Conservation (phyloP, 345 rosid species). For the Euclidium syriacum region DNA sequence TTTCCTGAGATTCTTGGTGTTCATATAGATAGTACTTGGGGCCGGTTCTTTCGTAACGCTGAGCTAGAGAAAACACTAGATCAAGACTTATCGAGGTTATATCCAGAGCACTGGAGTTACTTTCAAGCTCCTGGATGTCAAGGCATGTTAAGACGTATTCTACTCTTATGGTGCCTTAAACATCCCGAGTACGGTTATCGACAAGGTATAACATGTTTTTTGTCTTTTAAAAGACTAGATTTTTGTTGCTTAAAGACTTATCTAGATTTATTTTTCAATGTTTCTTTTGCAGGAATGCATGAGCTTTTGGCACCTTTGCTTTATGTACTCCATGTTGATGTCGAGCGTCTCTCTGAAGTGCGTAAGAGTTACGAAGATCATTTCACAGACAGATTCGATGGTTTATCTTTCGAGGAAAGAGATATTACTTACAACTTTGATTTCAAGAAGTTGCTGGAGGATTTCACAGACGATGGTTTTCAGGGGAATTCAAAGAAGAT, state of each 20-base stretch:
- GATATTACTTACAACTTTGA: conserved; percentile 77
- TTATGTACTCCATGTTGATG: conserved; percentile 89
- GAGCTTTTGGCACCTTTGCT: conserved; percentile 93
- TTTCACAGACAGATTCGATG: conserved; percentile 88
- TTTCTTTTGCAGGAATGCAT: conserved; percentile 70
- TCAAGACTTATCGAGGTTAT: conserved; percentile 86
- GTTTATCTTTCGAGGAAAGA: conserved; percentile 63
- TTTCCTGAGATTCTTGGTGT: not conserved
- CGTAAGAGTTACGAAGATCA: conserved; percentile 74
- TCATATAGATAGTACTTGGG: conserved; percentile 85
- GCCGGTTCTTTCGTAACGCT: conserved; percentile 87
- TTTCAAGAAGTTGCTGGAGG: conserved; percentile 69
- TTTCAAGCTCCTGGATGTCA: conserved; percentile 96
- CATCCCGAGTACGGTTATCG: conserved; percentile 80
- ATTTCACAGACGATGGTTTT: conserved; percentile 51
- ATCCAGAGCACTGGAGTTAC: conserved; percentile 91
- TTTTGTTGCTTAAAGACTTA: not conserved
- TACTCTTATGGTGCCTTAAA: conserved; percentile 89
- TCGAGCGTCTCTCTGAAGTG: conserved; percentile 72
- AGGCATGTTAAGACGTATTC: conserved; percentile 85
- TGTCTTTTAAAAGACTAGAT: not conserved
- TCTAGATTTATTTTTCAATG: conserved; percentile 2
- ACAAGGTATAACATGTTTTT: conserved; percentile 56
- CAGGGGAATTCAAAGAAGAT: conserved; percentile 45
- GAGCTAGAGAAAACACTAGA: conserved; percentile 93